phyloP scores from a whole-genome alignment of 2,329 filamentous ascomycete genomes.

The Penicillium sp. region DNA sequence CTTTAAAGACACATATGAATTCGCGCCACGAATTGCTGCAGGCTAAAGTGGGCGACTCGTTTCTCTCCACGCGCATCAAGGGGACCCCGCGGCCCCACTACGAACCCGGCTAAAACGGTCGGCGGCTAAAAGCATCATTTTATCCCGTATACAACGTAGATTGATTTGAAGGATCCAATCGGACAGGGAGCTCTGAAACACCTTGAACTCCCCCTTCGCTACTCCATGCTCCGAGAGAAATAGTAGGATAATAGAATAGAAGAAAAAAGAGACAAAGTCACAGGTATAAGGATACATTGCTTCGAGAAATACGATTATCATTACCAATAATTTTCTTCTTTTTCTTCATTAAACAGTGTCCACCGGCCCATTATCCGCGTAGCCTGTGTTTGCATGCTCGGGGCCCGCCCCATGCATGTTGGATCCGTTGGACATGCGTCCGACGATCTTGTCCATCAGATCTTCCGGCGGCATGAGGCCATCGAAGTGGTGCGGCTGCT shows the following conservation, averaged over 20 bases:
- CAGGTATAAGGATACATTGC: slow-evolving; percentile 16
- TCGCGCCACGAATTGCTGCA: background rate
- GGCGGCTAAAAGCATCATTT: slow-evolving; percentile 12
- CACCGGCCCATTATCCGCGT: slow-evolving; percentile 31
- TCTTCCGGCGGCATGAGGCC: slow-evolving; percentile 35
- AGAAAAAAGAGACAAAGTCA: slow-evolving; percentile 4
- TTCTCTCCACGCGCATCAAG: background rate
- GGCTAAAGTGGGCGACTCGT: slow-evolving; percentile 3
- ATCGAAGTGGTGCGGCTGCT: slow-evolving; percentile 34
- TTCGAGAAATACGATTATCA: slow-evolving; percentile 27
- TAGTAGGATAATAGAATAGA: background rate
- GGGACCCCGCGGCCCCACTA: background rate
- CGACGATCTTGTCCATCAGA: slow-evolving; percentile 39
- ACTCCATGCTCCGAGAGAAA: background rate
- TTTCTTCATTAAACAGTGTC: slow-evolving; percentile 30
- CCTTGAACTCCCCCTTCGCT: background rate
- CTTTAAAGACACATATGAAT: background rate
- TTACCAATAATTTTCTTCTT: slow-evolving; percentile 24
- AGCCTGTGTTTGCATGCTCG: slow-evolving; percentile 32
- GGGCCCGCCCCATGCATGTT: slow-evolving; percentile 36
- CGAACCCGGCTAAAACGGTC: background rate
- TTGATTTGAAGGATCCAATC: slow-evolving; percentile 1
- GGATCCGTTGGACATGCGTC: slow-evolving; percentile 32
- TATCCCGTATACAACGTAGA: background rate
- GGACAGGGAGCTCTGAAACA: background rate